Conservation (phyloP, 2,329 filamentous ascomycete genomes). For the Pseudofabraea citricarpa region DNA sequence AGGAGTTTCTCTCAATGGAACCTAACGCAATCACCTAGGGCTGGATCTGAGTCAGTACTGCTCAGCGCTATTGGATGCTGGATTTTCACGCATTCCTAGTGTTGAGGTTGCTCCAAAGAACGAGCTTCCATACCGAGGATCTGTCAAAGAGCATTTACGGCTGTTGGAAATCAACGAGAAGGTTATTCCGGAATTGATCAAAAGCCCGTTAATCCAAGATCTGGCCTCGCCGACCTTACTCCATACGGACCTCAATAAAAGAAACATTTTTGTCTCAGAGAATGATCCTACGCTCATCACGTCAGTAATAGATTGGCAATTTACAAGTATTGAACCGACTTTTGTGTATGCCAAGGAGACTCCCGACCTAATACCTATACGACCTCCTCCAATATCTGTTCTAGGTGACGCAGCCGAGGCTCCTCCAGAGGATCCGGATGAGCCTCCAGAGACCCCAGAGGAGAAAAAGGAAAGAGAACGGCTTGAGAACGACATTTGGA, state of each 20-base stretch:
- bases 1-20: no score
- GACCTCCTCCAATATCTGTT: conserved; percentile 12
- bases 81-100: not conserved
- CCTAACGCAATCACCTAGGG: not conserved
- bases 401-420: conserved; percentile 16
- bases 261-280: conserved; percentile 35
- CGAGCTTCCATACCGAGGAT: conserved; percentile 33
- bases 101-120: not conserved
- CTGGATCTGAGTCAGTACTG: not conserved
- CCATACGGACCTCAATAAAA: conserved; percentile 33
- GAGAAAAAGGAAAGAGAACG: not conserved
- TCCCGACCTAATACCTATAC: conserved; percentile 31
- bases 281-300: conserved; percentile 31
- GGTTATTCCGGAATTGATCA: conserved; percentile 25
- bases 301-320: conserved; percentile 36
- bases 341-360: conserved; percentile 31
- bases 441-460: not conserved
- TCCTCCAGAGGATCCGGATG: not conserved
- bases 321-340: conserved; percentile 30
- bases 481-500: not conserved
- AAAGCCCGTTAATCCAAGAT: conserved; percentile 21
- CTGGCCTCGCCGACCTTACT: conserved; percentile 27
- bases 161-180: conserved; percentile 25
- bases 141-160: conserved; percentile 24
- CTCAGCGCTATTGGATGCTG: not conserved